Evolutionary conservation across 176 grass and related monocot genomes (phyloP).

Genomic region (Musa troglodytarum): DNA sequence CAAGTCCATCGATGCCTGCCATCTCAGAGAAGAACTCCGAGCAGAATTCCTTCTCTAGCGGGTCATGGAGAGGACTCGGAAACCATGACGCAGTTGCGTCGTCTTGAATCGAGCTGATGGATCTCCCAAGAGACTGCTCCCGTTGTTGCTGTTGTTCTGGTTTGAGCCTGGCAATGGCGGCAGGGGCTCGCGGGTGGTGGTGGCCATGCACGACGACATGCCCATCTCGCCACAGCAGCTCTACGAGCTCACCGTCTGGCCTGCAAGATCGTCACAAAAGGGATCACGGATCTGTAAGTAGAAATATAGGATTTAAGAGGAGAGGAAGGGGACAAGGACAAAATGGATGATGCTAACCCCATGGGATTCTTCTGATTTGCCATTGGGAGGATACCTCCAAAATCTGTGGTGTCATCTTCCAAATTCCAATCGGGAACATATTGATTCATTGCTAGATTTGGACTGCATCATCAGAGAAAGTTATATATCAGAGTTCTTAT

Average conservation of each 20-base stretch:
- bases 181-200: constrained; percentile 11
- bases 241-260: constrained; percentile 42
- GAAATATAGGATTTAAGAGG: too few relatives aligned
- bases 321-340: not conserved
- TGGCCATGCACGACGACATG: constrained; percentile 41
- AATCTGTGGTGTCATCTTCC: constrained; percentile 19
- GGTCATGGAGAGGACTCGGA: constrained; percentile 25
- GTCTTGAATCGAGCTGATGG: constrained; percentile 32
- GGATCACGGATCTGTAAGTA: too few relatives aligned
- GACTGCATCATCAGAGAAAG: not conserved
- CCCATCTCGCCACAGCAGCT: constrained; percentile 75
- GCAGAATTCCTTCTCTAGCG: constrained; percentile 52
- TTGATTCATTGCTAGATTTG: constrained; percentile 6
- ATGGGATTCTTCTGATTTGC: constrained; percentile 24
- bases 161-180: not conserved
- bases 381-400: constrained; percentile 11
- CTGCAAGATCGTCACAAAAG: constrained; percentile 23
- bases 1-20: not conserved
- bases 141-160: not conserved
- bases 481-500: too few relatives aligned
- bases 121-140: not conserved
- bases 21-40: constrained; percentile 59
- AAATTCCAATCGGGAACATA: constrained; percentile 27
- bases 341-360: constrained; percentile 20
- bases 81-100: constrained; percentile 29